phyloP scores from a whole-genome alignment of 768 basidiomycete genomes.

The Kwoniella sp. region DNA sequence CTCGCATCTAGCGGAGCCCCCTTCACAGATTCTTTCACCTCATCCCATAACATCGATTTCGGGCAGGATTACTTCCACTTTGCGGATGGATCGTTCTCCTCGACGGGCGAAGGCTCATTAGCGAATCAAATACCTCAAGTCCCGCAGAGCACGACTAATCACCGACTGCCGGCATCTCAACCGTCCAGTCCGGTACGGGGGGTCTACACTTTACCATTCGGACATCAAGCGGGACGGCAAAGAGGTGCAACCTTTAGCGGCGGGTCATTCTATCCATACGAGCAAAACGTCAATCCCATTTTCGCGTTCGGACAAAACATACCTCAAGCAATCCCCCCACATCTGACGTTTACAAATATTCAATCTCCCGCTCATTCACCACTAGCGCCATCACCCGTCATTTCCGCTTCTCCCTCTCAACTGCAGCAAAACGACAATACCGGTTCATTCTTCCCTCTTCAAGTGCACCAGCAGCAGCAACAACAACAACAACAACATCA shows the following conservation, averaged over 20 bases:
- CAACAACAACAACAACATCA: background rate
- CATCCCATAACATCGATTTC: slow-evolving; percentile 26
- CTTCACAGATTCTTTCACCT: slow-evolving; percentile 40
- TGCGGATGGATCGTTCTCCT: slow-evolving; percentile 30
- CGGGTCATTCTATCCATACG: slow-evolving; percentile 31
- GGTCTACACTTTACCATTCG: slow-evolving; percentile 38
- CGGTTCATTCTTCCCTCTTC: slow-evolving; percentile 15
- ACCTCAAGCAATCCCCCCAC: slow-evolving; percentile 38
- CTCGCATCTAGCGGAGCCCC: slow-evolving; percentile 37
- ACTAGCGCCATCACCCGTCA: slow-evolving; percentile 34
- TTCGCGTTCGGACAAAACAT: slow-evolving; percentile 22
- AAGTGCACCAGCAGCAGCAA: slow-evolving; percentile 4
- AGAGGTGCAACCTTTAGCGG: slow-evolving; percentile 53
- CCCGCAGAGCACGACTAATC: slow-evolving; percentile 24
- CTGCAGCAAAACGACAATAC: slow-evolving; percentile 15
- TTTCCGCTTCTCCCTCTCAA: slow-evolving; percentile 22
- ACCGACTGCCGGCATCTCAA: slow-evolving; percentile 49
- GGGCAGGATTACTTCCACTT: slow-evolving; percentile 46
- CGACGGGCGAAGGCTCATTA: slow-evolving; percentile 27
- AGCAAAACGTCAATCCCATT: slow-evolving; percentile 29
- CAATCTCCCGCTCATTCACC: slow-evolving; percentile 32
- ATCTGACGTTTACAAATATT: slow-evolving; percentile 38
- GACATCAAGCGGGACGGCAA: slow-evolving; percentile 39
- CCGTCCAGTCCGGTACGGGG: slow-evolving; percentile 47
- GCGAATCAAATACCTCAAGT: slow-evolving; percentile 13